Evolutionary conservation across 257 asterid species (phyloP).

Genomic region (Penstemon eatonii): DNA sequence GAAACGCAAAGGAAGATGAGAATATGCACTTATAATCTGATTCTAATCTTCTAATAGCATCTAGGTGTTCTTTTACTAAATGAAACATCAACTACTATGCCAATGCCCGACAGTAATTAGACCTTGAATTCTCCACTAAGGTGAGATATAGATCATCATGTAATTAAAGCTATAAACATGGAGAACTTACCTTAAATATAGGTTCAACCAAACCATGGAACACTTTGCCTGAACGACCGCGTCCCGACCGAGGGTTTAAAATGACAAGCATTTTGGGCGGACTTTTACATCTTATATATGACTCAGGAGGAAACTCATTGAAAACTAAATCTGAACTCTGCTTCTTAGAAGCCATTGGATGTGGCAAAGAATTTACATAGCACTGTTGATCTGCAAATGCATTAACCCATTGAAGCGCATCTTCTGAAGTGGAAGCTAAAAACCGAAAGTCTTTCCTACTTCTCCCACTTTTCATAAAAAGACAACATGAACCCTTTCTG

Average conservation of each 20-base stretch:
- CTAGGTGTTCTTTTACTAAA: no score
- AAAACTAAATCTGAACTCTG: conserved; percentile 57
- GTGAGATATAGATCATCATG: not conserved
- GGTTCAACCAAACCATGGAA: conserved; percentile 89
- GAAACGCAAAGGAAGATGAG: no score
- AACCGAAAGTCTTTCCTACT: conserved; percentile 80
- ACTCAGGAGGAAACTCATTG: conserved; percentile 83
- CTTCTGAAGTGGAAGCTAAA: conserved; percentile 76
- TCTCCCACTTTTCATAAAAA: conserved; percentile 66
- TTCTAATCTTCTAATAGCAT: no score
- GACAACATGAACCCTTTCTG: conserved; percentile 53
- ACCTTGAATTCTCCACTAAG: no score
- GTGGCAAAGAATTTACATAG: conserved; percentile 87
- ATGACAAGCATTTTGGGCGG: conserved; percentile 93
- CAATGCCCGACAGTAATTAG: no score
- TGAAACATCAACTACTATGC: no score
- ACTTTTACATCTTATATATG: conserved; percentile 76
- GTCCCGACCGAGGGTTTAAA: conserved; percentile 95
- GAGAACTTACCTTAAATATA: conserved; percentile 70
- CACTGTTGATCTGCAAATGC: conserved; percentile 98
- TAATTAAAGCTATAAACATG: not conserved
- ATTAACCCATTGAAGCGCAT: conserved; percentile 92
- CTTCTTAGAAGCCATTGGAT: conserved; percentile 85
- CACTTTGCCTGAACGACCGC: conserved; percentile 95
- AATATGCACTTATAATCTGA: no score